A percentile compares a stretch with the other conserved stretches of the same genome.
These are phyloP conservation scores for Scedosporium boydii DNA, from an alignment of 2,329 filamentous ascomycete genomes.

Conservation along the genomic window DNA sequence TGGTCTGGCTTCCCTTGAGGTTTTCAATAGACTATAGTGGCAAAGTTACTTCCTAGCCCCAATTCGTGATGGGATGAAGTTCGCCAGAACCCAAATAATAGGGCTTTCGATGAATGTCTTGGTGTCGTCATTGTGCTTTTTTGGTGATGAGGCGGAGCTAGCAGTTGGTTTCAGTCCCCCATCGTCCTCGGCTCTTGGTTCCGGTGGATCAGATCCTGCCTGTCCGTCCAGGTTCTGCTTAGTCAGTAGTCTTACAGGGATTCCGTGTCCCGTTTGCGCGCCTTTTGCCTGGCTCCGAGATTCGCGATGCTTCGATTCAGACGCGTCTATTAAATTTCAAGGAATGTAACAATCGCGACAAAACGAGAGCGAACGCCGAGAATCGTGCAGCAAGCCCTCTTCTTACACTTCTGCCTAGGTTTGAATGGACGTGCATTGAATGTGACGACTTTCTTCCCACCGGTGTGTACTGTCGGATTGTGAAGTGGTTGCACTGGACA, in stretches of 20 bases:
- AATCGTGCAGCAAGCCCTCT: not conserved
- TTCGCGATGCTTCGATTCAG: not conserved
- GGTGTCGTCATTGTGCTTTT: not conserved
- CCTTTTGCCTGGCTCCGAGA: too few species aligned
- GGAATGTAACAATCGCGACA: not conserved
- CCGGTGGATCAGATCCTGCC: too few species aligned
- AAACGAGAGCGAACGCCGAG: not conserved
- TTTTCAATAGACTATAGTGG: too few species aligned
- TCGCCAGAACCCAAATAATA: not conserved
- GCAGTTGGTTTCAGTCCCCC: too few species aligned
- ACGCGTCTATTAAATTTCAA: not conserved
- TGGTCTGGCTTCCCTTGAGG: too few species aligned
- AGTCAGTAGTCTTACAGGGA: not conserved
- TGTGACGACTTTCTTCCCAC: not conserved
- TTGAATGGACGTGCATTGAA: not conserved
- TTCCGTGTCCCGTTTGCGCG: not conserved
- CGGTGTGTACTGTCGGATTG: not conserved
- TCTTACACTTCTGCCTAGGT: not conserved
- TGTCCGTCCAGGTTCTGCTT: not conserved
- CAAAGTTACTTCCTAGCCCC: not conserved
- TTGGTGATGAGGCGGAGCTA: not conserved
- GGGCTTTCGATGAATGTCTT: not conserved
- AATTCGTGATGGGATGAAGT: not conserved
- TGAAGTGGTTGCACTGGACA: not conserved
- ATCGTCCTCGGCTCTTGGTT: too few species aligned